Evolutionary conservation across 352 stramenopile species (phyloP), one percentile per base, ranked within the genome.

Genomic region (Phytophthora podocarpi): DNA sequence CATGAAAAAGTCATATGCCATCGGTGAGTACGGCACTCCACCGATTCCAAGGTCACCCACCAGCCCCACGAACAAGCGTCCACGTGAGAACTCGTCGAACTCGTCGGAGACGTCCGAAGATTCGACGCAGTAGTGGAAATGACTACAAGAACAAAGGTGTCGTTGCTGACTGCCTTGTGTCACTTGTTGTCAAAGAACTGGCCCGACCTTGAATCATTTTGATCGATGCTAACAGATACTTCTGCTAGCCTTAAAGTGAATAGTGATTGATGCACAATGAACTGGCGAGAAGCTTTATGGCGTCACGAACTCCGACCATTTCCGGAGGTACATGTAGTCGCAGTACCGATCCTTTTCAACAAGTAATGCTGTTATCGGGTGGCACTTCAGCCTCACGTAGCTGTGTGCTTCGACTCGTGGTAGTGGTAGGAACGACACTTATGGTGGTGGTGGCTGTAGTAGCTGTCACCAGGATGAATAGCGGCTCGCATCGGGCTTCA

Each of bases 1-100:
- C 61, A 97, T 98, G 76, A 93, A 96, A 46, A 72, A 79, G 54
- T 93, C 92, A 1, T 98, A 98, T 68, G 85, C 65, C 37, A 72
- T 67, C 7, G 56, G 66, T 7, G 20, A 72, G 34, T 71, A 76
- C 35, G 69, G 73, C 16, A 54, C 28, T 7, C 51, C 59, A 45
- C 70, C 73, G 10, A 34, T 50, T 26, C 10, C 26, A 16, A 12
- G 16, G 26, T n/a, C 42, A 1, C 42, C 27, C n/a, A 55, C 32
- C 0, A 80, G 72, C 20, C 72, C 72, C 4, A 48, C 52, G 2
- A 36, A 32, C 20, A 80, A 80, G 37, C 67, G 72, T 27, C 51
- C n/a, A 27, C 72, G 72, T 34, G 72, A 77, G 36, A 67, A 70
- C 39, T 80, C 70, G 24, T 52, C 43, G 15, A 62, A 24, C 26